A percentile compares a stretch with the other conserved stretches of the same genome.
Conservation (phyloP, 164 flowering plant genomes). For the Berberis vulgaris region DNA sequence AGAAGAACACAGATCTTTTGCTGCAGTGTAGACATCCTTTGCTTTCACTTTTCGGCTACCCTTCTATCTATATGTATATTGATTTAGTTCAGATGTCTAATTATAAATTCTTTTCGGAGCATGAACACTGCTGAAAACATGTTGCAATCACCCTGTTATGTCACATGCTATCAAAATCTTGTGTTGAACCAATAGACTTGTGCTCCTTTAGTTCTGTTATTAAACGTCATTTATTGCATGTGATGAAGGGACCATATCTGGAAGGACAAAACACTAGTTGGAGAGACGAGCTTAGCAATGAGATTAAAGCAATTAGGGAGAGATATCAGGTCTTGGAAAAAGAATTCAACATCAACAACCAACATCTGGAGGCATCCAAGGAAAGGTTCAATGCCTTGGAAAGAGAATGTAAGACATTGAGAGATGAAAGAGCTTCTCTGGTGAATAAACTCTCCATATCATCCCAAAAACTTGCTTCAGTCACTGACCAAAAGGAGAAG, state of each 20-base stretch:
- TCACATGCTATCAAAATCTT: too few relatives aligned
- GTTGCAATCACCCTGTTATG: too few relatives aligned
- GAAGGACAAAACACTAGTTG: slow-evolving; percentile 33
- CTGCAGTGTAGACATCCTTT: too few relatives aligned
- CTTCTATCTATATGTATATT: too few relatives aligned
- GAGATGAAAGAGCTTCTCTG: slow-evolving; percentile 52
- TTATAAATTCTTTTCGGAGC: too few relatives aligned
- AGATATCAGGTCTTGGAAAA: slow-evolving; percentile 38
- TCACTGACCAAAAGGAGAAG: slow-evolving; percentile 45
- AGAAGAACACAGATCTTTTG: too few relatives aligned
- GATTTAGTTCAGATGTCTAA: too few relatives aligned
- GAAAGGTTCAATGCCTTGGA: slow-evolving; percentile 49
- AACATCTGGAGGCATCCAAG: slow-evolving; percentile 43
- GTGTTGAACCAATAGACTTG: neutral
- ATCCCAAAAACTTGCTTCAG: slow-evolving; percentile 27
- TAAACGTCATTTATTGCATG: slow-evolving; percentile 21
- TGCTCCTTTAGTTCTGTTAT: neutral
- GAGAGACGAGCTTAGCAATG: slow-evolving; percentile 40
- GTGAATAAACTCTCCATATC: slow-evolving; percentile 33
- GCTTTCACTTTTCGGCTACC: too few relatives aligned
- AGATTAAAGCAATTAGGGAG: slow-evolving; percentile 40
- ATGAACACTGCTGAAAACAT: too few relatives aligned
- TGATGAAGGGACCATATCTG: slow-evolving; percentile 40
- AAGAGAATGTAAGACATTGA: slow-evolving; percentile 41
- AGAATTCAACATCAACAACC: slow-evolving; percentile 30